Conservation (phyloP, 495 filamentous ascomycete genomes). For the Mycothermus thermophilus region DNA sequence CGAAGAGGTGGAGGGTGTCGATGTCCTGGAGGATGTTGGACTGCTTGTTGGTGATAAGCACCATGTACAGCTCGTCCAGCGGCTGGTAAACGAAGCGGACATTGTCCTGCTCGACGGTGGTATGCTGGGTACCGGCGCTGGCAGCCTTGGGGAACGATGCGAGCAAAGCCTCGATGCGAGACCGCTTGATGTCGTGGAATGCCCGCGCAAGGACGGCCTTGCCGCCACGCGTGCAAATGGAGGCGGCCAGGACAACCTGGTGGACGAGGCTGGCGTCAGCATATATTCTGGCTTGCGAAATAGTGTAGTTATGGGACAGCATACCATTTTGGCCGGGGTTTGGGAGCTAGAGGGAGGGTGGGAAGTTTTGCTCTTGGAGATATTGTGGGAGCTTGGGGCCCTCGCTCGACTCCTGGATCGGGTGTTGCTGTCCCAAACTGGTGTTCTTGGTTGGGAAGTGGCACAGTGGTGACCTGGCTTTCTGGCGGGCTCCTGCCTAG, state of each 20-base stretch:
- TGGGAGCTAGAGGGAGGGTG: too few relatives aligned
- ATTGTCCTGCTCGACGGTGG: conserved; percentile 96
- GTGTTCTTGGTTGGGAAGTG: too few relatives aligned
- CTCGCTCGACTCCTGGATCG: too few relatives aligned
- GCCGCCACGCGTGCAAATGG: conserved; percentile 95
- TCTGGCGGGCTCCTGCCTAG: too few relatives aligned
- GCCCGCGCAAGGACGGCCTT: conserved; percentile 94
- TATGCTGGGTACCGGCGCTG: conserved; percentile 88
- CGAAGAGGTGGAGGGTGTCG: conserved; percentile 91
- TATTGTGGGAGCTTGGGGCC: too few relatives aligned
- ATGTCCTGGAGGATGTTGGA: conserved; percentile 99
- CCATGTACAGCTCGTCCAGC: conserved; percentile 97
- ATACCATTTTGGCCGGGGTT: conserved; percentile 16
- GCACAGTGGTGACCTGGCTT: too few relatives aligned
- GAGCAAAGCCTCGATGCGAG: conserved; percentile 87
- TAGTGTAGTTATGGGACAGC: neutral
- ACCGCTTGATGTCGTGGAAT: conserved; percentile 91
- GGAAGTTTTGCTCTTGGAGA: too few relatives aligned
- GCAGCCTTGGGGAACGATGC: conserved; percentile 95
- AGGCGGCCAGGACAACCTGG: conserved; percentile 90
- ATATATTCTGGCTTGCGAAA: neutral
- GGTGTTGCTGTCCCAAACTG: too few relatives aligned
- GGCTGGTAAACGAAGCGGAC: conserved; percentile 99
- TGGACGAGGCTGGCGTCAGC: conserved; percentile 6
- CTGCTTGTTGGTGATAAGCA: conserved; percentile 97